Evolutionary conservation across 805 yeast species (phyloP), one percentile per base, ranked within the genome.

Genomic region (Priceomyces castillae): DNA sequence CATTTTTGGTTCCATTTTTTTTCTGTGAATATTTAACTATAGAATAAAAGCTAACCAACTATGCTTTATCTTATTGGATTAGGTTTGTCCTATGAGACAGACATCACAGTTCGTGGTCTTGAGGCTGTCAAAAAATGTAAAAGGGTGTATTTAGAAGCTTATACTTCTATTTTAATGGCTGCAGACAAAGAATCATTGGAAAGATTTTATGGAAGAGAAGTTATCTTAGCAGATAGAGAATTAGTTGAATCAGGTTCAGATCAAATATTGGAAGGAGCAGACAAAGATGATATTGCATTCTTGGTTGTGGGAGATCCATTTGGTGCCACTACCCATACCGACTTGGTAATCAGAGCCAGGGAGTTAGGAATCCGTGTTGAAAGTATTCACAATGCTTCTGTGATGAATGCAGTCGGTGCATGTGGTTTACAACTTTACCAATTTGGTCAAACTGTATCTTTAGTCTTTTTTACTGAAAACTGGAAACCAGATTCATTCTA

Each of bases 401-500:
- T 92, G 10, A 90, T 94, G 97, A 92, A 92, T 61, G 99, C 98
- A 0, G 96, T 92, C 19, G 99, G 99, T 15, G 95, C 97, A 1
- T 90, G 97, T 70, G 99, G 99, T 17, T 76, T 94, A 51, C 99
- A 92, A 65, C 73, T 92, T 46, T 92, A 92, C 66, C 90, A 85
- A 55, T 92, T 90, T 66, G 99, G 99, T 7, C 98, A 94, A 69
- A 90, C 98, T 9, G 92, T 92, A n/a, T 89, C 97, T 1, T 73
- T 94, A 62, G 98, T 94, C 2, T 94, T 94, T 62, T 92, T 94
- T 74, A 90, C 96, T 20, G 98, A 92, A 16, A 70, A 73, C 46
- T 92, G 99, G 98, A 85, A 88, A 64, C 99, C 99, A 1, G 98
- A 92, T 63, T 85, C 95, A 33, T 92, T 95, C 72, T 94, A 92